Evolutionary conservation across 75 land plant species (phyloP).

Genomic region (Chamaecyparis obtusa): DNA sequence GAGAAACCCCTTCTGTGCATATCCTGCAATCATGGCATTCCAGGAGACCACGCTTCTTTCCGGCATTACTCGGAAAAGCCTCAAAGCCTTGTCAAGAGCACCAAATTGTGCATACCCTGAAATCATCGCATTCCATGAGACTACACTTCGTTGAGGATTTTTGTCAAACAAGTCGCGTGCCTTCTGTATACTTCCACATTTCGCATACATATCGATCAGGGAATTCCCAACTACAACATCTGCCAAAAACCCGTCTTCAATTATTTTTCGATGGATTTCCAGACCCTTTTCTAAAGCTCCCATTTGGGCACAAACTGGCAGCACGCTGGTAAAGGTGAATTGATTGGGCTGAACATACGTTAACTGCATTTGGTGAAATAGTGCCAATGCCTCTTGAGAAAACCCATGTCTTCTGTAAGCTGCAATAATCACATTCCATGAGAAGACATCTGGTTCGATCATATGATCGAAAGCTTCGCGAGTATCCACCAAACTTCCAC

Average conservation of each 20-base stretch:
- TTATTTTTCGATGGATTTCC: conserved; percentile 41
- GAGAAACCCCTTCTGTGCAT: background rate
- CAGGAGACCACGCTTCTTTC: conserved; percentile 14
- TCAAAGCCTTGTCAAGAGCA: conserved; percentile 34
- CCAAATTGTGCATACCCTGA: conserved; percentile 53
- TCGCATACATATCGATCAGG: conserved; percentile 63
- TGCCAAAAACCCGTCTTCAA: conserved; percentile 41
- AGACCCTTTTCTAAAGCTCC: conserved; percentile 22
- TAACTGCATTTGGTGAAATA: conserved; percentile 29
- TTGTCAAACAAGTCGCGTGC: conserved; percentile 41
- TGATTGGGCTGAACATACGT: conserved; percentile 26
- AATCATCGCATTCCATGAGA: conserved; percentile 71
- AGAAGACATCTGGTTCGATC: conserved; percentile 23
- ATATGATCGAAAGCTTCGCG: conserved; percentile 32
- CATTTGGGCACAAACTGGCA: conserved; percentile 4
- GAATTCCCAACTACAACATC: conserved; percentile 38
- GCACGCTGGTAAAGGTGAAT: conserved; percentile 38
- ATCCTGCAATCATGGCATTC: background rate
- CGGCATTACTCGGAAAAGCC: conserved; percentile 34
- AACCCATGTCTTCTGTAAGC: conserved; percentile 30
- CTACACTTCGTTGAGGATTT: conserved; percentile 40
- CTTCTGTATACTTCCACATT: conserved; percentile 32
- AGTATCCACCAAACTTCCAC: conserved; percentile 37
- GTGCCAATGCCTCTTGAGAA: conserved; percentile 17
- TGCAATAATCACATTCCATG: conserved; percentile 58